phyloP scores from a whole-genome alignment of 148 eudicot species.

The Rhododendron ferrugineum region DNA sequence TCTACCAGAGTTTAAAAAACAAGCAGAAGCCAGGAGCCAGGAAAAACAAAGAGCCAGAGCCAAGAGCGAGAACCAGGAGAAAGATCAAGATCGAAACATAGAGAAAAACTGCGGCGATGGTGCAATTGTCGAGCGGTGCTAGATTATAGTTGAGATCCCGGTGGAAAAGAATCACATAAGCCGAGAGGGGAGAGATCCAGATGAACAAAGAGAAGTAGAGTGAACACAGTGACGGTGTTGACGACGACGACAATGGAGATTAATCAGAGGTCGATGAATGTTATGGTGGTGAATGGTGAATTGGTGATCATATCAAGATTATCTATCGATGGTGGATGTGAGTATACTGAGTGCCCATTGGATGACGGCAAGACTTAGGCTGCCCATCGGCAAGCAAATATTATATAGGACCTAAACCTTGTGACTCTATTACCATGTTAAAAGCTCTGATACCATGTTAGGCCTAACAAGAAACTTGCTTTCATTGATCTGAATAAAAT shows the following conservation, averaged over 20 bases:
- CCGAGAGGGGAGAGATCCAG: neutral
- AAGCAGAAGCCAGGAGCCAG: neutral
- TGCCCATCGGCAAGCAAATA: too few species aligned
- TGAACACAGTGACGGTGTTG: neutral
- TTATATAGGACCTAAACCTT: too few species aligned
- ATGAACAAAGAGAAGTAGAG: neutral
- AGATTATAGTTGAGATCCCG: neutral
- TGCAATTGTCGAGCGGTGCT: neutral
- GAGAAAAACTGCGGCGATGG: neutral
- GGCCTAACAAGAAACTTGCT: too few species aligned
- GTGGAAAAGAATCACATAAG: neutral
- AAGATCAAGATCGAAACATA: neutral
- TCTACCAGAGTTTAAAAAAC: neutral
- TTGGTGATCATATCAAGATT: too few species aligned
- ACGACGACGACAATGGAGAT: neutral
- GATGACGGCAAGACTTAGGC: too few species aligned
- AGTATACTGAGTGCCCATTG: too few species aligned
- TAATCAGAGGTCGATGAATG: too few species aligned
- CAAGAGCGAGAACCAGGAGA: neutral
- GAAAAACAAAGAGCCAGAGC: neutral
- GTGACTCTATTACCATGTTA: too few species aligned
- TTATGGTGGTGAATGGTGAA: neutral
- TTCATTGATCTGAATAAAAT: too few species aligned
- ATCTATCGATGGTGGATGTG: too few species aligned
- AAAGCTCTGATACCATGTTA: too few species aligned